Base-by-base conservation (phyloP, 257 asterid species). In the Solanum appendiculatum region DNA sequence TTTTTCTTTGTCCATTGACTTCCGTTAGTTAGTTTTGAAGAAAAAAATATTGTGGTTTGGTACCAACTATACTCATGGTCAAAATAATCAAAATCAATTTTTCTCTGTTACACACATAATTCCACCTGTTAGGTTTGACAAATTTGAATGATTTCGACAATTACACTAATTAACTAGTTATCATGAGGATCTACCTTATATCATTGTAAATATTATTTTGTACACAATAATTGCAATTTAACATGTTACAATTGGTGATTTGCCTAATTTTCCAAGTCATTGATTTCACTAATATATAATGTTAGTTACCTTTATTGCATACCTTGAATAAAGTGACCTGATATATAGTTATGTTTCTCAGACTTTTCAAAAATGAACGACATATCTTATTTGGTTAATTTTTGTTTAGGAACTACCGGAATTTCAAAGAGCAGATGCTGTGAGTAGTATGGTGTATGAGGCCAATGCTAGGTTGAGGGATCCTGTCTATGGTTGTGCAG, bases 401-500 rank as follows among this genome's bases (percentile, higher is more conserved):
- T 33, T 31, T 11, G 2, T 36, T 29, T 87, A 95, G 98, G 98
- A 94, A 85, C 88, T 95, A 18, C 98, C 98, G 0, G 98, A 95
- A 88, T 31, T 36, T 20, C 95, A 92, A 37, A 90, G 98, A 60
- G 94, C 92, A 0, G 98, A 95, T 82, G 95, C 98, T 4, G 98
- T 95, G 87, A 95, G 96, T 56, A 94, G 98, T 92, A 93, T 94
- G 98, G 98, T 95, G 82, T 95, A 95, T 25, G 98, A 94, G 89
- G 98, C 98, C 4, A 94, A 93, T 56, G 98, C 98, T 1, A 87
- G 98, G 90, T 88, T 93, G 13, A 89, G 98, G 25, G 98, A 95
- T 70, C 98, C 96, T 0, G 96, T 95, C 21, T 95, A 95, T 69
- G 98, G 98, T 2, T 92, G 98, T 69, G 96, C 98, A 2, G 98